Base-by-base conservation (phyloP, 129 eudicot genomes). In the Arctium minus region DNA sequence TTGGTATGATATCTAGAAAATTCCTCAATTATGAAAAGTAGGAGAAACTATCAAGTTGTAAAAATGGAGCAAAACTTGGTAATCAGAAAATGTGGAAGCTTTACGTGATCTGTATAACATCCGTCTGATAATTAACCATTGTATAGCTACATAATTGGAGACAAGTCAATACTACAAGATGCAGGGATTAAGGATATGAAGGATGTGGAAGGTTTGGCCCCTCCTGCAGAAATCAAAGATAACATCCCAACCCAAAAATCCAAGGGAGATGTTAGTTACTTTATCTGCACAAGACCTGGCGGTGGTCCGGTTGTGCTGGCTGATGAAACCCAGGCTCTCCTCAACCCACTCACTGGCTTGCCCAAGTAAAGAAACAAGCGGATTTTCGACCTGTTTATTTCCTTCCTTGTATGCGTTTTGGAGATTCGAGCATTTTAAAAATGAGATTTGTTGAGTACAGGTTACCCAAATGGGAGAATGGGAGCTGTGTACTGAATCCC, bases 221-320 rank as follows among this genome's bases (percentile, higher is more conserved):
- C 94, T 40, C 98, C 99, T 67, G 92, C 98, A 7, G 99, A 93
- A 86, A 75, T 89, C 64, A 93, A 89, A 73, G 94, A 91, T 35
- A 88, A 71, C 56, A 73, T 65, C 39, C 69, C 88, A 2, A 71
- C 88, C 72, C 88, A 88, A 62, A 92, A 88, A 79, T 80, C 81
- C 1, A 91, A 80, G 75, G 99, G 99, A 85, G 99, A 92, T 33
- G 98, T 96, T 69, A 92, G 91, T 80, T 96, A 96, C 88, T 96
- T 96, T 65, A 96, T 96, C 86, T 96, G 97, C 92, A 96, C 99
- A 42, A 92, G 92, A 81, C 98, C 98, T 64, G 98, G 99, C 37
- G 90, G 92, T 79, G 99, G 99, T 71, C 99, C 99, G 0, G 88
- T 89, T 70, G 81, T 96, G 80, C 81, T 96, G 68, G 67, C 92